A percentile compares a stretch with the other conserved stretches of the same genome.
These are phyloP conservation scores for Sporothrix pallida DNA, from an alignment of 2,329 filamentous ascomycete species.

Conservation along the genomic window DNA sequence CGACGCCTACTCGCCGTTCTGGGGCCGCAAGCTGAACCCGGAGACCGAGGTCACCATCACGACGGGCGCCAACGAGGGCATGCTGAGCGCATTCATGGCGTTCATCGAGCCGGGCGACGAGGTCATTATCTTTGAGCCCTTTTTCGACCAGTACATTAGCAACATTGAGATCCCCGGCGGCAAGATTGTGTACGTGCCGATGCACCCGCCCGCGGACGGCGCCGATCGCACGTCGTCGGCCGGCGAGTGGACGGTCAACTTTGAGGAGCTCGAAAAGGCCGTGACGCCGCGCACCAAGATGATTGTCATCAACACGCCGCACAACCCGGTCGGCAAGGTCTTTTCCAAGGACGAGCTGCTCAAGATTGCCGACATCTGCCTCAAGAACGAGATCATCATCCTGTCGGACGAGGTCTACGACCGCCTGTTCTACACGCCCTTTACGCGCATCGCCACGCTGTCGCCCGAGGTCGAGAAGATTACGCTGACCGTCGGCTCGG, in stretches of 20 bases:
- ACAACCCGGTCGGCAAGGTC: slow-evolving; percentile 97
- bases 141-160: slow-evolving; percentile 98
- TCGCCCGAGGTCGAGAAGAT: slow-evolving; percentile 87
- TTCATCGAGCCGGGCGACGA: slow-evolving; percentile 95
- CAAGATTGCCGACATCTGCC: slow-evolving; percentile 83
- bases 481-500: slow-evolving; percentile 92
- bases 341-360: slow-evolving; percentile 84
- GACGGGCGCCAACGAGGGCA: slow-evolving; percentile 88
- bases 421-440: slow-evolving; percentile 91
- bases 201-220: slow-evolving; percentile 85
- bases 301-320: slow-evolving; percentile 85
- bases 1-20: slow-evolving; percentile 88
- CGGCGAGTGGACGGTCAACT: slow-evolving; percentile 85
- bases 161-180: slow-evolving; percentile 99
- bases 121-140: slow-evolving; percentile 97
- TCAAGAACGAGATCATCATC: slow-evolving; percentile 93
- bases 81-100: slow-evolving; percentile 97
- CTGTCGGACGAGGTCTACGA: slow-evolving; percentile 95
- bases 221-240: slow-evolving; percentile 81
- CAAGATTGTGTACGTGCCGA: slow-evolving; percentile 92
- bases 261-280: slow-evolving; percentile 77
- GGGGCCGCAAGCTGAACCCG: slow-evolving; percentile 80
- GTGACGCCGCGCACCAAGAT: slow-evolving; percentile 91
- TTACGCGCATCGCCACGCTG: slow-evolving; percentile 88
- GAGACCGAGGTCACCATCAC: slow-evolving; percentile 95